Base-by-base conservation (phyloP, 2,329 filamentous ascomycete genomes). In the Bipolaris victoriae region DNA sequence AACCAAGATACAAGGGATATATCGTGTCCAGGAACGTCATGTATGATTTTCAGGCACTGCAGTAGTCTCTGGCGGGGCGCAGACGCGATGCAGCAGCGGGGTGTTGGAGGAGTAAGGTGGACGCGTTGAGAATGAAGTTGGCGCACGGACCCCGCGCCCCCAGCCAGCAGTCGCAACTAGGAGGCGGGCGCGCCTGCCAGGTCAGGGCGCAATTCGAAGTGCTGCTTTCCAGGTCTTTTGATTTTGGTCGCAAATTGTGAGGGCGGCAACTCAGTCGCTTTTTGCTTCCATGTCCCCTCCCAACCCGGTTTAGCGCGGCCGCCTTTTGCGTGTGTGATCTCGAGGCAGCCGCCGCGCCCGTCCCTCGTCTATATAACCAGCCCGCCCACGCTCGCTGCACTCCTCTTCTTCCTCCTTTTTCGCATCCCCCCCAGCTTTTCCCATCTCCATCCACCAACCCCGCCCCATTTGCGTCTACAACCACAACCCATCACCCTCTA, bases 251-350 rank as follows among this genome's bases (percentile, higher is more conserved):
- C 53, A 54, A 37, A 48, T 61, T 58, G 56, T 57, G 55, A 55
- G 45, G 50, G 52, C 47, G 26, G n/a, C 47, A 43, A 24, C 63
- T 51, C 45, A 13, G 20, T 59, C 54, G 50, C 45, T 52, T 58
- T 57, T 58, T 60, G 52, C 54, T 57, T 61, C 61, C 58, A 58
- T 62, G 60, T 58, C 48, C 16, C 43, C 49, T 53, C 68, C 68
- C 58, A 61, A 65, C 52, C 24, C 35, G 54, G 66, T 55, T 52
- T 71, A 69, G 67, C 68, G 67, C 63, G 57, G 44, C 61, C 49
- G n/a, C 31, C 26, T n/a, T 18, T 11, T 11, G 31, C 7, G 11
- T 46, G 52, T 67, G 63, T 70, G 67, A 69, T 68, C 63, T 65
- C 39, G 63, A 66, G 66, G 64, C 65, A 65, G 52, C 67, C 65